Conservation (phyloP, 306 rosid genomes). For the Cucurbita maxima region DNA sequence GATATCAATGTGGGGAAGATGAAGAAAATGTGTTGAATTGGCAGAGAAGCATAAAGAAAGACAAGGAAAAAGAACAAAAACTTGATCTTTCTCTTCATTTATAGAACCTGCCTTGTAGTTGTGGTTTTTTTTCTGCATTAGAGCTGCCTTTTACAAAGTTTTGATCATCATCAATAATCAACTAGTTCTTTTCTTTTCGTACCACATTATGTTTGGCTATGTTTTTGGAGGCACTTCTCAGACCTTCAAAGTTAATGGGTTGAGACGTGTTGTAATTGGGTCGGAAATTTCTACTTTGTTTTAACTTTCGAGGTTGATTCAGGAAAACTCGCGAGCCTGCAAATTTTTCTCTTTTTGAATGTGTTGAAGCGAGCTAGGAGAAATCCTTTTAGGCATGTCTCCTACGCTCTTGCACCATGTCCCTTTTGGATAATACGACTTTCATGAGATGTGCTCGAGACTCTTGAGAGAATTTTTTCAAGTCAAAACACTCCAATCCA, state of each 20-base stretch:
- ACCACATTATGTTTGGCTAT: background rate
- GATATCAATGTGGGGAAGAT: constrained; percentile 19
- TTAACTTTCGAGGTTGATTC: background rate
- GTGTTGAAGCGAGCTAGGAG: no score
- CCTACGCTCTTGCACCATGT: no score
- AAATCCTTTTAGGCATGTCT: no score
- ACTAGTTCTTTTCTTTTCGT: background rate
- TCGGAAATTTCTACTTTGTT: background rate
- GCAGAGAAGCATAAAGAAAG: constrained; percentile 23
- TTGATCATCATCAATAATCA: background rate
- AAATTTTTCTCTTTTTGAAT: no score
- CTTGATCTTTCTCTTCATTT: constrained; percentile 78
- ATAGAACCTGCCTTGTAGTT: constrained; percentile 13
- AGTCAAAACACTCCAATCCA: no score
- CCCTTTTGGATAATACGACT: no score
- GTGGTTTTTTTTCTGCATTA: background rate
- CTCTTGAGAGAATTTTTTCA: no score
- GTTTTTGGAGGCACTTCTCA: no score
- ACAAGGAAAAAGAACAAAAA: constrained; percentile 28
- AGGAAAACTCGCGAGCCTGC: no score
- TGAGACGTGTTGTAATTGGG: no score
- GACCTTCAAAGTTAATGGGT: no score
- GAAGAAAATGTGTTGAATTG: constrained; percentile 23
- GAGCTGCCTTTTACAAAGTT: background rate
- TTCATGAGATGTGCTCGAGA: no score